Conservation (phyloP, 352 stramenopile species). For the Globisporangium canariense region DNA sequence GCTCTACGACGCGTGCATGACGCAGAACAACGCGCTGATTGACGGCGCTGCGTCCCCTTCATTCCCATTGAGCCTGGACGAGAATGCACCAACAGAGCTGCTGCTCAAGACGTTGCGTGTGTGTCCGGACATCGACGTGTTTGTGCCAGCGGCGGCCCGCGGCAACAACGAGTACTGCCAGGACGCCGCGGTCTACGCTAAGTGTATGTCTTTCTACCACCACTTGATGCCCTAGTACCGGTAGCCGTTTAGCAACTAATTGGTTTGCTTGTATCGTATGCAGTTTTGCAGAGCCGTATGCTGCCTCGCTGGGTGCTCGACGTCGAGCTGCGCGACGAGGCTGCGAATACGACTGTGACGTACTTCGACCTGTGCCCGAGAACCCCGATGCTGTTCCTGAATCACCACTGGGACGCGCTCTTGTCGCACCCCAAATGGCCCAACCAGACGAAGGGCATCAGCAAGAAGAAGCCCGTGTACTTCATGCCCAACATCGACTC, state of each 20-base stretch:
- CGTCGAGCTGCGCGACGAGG: background rate
- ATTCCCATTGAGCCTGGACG: background rate
- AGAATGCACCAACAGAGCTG: background rate
- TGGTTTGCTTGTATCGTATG: background rate
- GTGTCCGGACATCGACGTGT: conserved; percentile 65
- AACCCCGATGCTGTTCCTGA: conserved; percentile 53
- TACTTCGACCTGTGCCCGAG: conserved; percentile 60
- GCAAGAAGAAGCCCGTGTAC: conserved; percentile 48
- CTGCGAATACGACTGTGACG: background rate
- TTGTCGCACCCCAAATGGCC: conserved; percentile 7
- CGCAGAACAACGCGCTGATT: conserved; percentile 2
- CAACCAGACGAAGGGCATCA: conserved; percentile 19
- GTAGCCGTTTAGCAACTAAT: too few species aligned
- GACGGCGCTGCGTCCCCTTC: background rate
- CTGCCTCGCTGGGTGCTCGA: conserved; percentile 11
- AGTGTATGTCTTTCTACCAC: conserved; percentile 31
- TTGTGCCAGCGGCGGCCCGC: conserved; percentile 41
- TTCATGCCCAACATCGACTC: conserved; percentile 56
- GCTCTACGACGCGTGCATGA: conserved; percentile 9
- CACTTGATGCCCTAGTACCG: too few species aligned
- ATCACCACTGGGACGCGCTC: conserved; percentile 47
- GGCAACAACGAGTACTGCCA: conserved; percentile 62
- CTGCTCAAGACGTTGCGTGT: background rate
- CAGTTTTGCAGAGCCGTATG: conserved; percentile 12
- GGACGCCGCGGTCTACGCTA: conserved; percentile 62